These are phyloP conservation scores for Parasarocladium wereldwijsianum DNA, from an alignment of 2,329 filamentous ascomycete genomes.

Conservation along the genomic window DNA sequence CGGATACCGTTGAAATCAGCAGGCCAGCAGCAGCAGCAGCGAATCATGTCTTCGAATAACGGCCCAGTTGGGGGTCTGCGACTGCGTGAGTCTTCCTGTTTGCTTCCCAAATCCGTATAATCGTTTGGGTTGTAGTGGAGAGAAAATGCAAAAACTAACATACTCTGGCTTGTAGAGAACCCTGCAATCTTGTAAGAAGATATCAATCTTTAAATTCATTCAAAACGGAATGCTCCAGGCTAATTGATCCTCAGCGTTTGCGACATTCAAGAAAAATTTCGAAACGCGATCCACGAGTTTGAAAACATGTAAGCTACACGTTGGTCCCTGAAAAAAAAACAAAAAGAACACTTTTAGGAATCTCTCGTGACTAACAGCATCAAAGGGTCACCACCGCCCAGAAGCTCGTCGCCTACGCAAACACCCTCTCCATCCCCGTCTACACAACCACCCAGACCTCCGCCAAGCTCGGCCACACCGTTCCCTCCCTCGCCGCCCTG, in stretches of 20 bases:
- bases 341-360: no score
- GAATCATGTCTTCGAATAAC: constrained; percentile 9
- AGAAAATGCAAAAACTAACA: background rate
- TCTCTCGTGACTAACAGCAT: no score
- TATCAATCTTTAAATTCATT: background rate
- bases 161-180: constrained; percentile 20
- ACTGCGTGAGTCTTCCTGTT: constrained; percentile 15
- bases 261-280: constrained; percentile 90
- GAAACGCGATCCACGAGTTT: constrained; percentile 69
- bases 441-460: constrained; percentile 78
- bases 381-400: constrained; percentile 47
- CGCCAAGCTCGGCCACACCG: constrained; percentile 64
- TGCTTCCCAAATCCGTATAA: background rate
- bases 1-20: constrained; percentile 1
- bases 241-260: constrained; percentile 51
- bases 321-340: background rate
- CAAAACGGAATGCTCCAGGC: background rate
- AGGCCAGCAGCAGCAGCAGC: background rate
- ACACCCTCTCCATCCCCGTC: constrained; percentile 59
- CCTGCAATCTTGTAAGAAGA: constrained; percentile 33
- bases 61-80: constrained; percentile 11
- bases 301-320: constrained; percentile 50
- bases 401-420: constrained; percentile 53
- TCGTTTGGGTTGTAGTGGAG: background rate
- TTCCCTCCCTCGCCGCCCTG: constrained; percentile 49